phyloP scores from a whole-genome alignment of 306 rosid species.

The Boehmeria nivea region DNA sequence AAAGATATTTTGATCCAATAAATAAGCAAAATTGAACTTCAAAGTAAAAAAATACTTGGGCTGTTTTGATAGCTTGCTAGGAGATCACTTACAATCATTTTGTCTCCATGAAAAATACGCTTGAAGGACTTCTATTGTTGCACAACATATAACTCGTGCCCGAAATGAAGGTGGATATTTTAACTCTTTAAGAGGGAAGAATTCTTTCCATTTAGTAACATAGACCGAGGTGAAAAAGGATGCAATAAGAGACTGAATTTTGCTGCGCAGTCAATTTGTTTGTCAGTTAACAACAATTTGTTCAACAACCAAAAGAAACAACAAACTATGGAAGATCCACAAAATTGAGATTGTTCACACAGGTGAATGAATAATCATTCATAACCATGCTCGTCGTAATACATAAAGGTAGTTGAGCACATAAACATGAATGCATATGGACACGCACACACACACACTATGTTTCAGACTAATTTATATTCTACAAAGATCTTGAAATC shows the following conservation, averaged over 20 bases:
- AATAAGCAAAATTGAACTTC: not conserved
- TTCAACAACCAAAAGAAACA: too few relatives aligned
- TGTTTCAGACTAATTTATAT: not conserved
- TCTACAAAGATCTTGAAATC: not conserved
- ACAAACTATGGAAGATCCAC: not conserved
- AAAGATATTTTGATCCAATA: too few relatives aligned
- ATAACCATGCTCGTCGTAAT: too few relatives aligned
- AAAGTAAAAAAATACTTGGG: not conserved
- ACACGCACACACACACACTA: not conserved
- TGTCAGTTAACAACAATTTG: not conserved
- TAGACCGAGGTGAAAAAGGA: slow-evolving; percentile 66
- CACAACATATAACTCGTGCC: slow-evolving; percentile 55
- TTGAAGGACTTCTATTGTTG: slow-evolving; percentile 64
- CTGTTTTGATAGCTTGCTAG: not conserved
- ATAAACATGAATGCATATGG: not conserved
- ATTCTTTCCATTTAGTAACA: slow-evolving; percentile 55
- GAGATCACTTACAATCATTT: slow-evolving; percentile 53
- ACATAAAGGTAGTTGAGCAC: too few relatives aligned
- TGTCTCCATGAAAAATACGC: slow-evolving; percentile 80
- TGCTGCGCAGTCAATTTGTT: slow-evolving; percentile 37
- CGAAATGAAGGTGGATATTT: slow-evolving; percentile 50
- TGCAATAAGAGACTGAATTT: slow-evolving; percentile 55
- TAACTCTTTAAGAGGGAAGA: slow-evolving; percentile 51
- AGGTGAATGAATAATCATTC: not conserved
- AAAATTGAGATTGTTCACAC: not conserved